Evolutionary conservation across 2,329 filamentous ascomycete species (phyloP).

Genomic region (Sporothrix brasiliensis): DNA sequence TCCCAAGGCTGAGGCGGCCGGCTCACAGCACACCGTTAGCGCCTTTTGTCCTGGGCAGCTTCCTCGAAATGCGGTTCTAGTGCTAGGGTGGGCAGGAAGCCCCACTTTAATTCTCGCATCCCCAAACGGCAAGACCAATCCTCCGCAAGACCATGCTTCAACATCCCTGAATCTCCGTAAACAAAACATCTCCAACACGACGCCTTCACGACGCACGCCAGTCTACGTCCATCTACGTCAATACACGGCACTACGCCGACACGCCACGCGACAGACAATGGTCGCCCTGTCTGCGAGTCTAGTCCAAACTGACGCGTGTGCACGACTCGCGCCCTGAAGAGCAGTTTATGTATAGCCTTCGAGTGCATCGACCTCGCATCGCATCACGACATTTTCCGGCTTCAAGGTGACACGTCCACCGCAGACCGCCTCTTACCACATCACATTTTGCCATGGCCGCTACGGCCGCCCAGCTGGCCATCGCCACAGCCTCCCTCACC

Average conservation of each 20-base stretch:
- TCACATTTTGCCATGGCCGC: neutral
- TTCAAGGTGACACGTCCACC: neutral
- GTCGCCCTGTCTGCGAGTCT: neutral
- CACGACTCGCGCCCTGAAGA: neutral
- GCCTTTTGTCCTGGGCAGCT: neutral
- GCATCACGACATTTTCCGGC: neutral
- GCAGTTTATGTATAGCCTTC: no score
- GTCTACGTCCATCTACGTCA: neutral
- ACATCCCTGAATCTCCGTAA: neutral
- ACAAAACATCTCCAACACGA: neutral
- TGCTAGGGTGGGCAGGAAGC: neutral
- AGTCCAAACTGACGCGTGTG: neutral
- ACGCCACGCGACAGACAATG: neutral
- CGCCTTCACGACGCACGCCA: no score
- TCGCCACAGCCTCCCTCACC: conserved; percentile 77
- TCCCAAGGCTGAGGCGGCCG: conserved; percentile 10
- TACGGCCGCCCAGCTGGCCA: conserved; percentile 69
- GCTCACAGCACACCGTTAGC: neutral
- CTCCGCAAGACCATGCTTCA: neutral
- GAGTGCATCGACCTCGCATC: neutral
- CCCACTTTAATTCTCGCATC: conserved; percentile 1
- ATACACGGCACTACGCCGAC: neutral
- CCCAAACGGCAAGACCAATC: neutral
- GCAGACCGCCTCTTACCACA: neutral
- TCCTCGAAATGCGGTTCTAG: neutral